phyloP scores from a whole-genome alignment of 2,329 filamentous ascomycete genomes.

The Penicillium sp. region DNA sequence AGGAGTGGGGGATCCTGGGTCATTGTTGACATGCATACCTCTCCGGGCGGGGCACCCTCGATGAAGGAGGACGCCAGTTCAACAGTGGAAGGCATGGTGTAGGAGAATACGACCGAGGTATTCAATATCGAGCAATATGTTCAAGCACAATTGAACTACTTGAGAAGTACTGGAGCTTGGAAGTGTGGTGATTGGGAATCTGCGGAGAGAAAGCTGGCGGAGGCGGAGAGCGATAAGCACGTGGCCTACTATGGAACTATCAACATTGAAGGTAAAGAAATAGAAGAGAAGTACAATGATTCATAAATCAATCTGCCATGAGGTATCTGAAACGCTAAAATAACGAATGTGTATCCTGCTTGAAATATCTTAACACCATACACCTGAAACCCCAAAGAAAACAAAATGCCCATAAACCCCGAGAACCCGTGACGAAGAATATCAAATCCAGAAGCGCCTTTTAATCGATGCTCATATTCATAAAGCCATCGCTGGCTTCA shows the following conservation, averaged over 20 bases:
- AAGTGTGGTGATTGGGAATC: slow-evolving; percentile 1
- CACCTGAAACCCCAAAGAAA: neutral
- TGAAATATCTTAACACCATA: neutral
- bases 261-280: neutral
- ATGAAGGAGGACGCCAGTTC: slow-evolving; percentile 80
- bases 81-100: slow-evolving; percentile 47
- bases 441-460: neutral
- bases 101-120: neutral
- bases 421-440: neutral
- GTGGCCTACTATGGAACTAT: slow-evolving; percentile 9
- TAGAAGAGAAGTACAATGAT: neutral
- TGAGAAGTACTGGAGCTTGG: neutral
- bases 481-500: slow-evolving; percentile 90
- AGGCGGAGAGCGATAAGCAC: slow-evolving; percentile 23
- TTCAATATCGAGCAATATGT: neutral
- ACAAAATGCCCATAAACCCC: neutral
- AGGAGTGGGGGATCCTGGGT: neutral
- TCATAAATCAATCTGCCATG: neutral
- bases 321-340: slow-evolving; percentile 15
- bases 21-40: slow-evolving; percentile 58
- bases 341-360: slow-evolving; percentile 9
- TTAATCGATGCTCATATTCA: slow-evolving; percentile 95
- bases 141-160: neutral
- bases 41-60: slow-evolving; percentile 89
- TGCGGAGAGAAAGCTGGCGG: slow-evolving; percentile 19